Percentiles rank a stretch among this genome's conserved stretches.
Conservation (phyloP, 1,284 basidiomycete species). For the Inonotus obliquus region DNA sequence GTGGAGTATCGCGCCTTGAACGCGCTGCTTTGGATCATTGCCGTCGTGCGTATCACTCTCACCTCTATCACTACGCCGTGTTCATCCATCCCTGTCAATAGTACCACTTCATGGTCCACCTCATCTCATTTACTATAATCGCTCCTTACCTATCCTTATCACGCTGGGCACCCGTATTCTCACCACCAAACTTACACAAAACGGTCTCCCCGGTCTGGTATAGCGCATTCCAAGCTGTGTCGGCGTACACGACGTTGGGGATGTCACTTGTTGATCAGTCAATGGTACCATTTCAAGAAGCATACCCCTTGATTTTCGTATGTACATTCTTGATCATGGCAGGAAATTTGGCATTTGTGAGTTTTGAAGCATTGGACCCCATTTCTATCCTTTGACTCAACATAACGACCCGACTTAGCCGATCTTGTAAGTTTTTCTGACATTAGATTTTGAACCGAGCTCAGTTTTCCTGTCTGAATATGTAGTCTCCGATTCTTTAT, state of each 20-base stretch:
- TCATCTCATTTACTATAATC: slow-evolving; percentile 65
- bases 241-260: slow-evolving; percentile 88
- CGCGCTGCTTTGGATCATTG: slow-evolving; percentile 75
- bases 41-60: slow-evolving; percentile 39
- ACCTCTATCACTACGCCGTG: neutral
- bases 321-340: slow-evolving; percentile 76
- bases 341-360: slow-evolving; percentile 88
- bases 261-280: slow-evolving; percentile 86
- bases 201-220: slow-evolving; percentile 70
- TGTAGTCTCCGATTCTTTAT: slow-evolving; percentile 19
- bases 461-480: neutral
- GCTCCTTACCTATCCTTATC: slow-evolving; percentile 68
- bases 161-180: slow-evolving; percentile 54
- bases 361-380: slow-evolving; percentile 33
- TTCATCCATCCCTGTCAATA: slow-evolving; percentile 27
- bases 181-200: slow-evolving; percentile 48
- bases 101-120: slow-evolving; percentile 72
- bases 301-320: slow-evolving; percentile 77
- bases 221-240: slow-evolving; percentile 83
- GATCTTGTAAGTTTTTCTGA: slow-evolving; percentile 45
- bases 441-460: neutral
- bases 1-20: slow-evolving; percentile 89
- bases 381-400: neutral
- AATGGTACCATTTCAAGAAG: slow-evolving; percentile 84
- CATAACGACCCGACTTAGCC: neutral